Percentiles rank a stretch among this genome's conserved stretches.
These are phyloP conservation scores for Selenicereus undatus DNA, from an alignment of 148 eudicot species.

Conservation along the genomic window DNA sequence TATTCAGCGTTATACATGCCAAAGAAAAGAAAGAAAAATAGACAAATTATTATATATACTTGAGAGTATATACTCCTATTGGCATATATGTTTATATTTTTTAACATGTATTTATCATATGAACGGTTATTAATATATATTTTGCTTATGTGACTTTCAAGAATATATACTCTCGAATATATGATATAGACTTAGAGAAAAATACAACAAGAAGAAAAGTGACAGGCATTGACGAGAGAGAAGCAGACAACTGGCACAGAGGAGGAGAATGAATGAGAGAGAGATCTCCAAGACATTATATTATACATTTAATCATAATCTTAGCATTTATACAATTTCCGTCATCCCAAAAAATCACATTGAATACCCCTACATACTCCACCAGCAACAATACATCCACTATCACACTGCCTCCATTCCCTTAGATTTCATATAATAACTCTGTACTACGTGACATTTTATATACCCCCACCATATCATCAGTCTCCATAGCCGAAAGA, in stretches of 20 bases:
- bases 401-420: not conserved
- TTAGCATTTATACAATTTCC: not conserved
- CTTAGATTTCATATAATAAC: too few species aligned
- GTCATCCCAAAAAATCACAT: not conserved
- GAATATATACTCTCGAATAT: too few species aligned
- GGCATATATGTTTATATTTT: too few species aligned
- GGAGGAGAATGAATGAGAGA: not conserved
- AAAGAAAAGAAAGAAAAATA: too few species aligned
- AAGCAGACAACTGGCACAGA: not conserved
- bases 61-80: too few species aligned
- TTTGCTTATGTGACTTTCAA: too few species aligned
- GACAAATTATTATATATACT: too few species aligned
- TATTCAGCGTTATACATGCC: too few species aligned
- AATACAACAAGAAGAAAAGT: not conserved
- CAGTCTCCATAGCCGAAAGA: slow-evolving; percentile 1
- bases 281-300: not conserved
- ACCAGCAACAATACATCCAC: not conserved
- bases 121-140: too few species aligned
- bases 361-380: not conserved
- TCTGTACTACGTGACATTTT: not conserved
- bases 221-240: not conserved
- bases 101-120: too few species aligned
- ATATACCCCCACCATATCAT: not conserved
- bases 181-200: too few species aligned
- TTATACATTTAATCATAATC: not conserved